Conservation (phyloP, 352 stramenopile genomes). For the Pythium biforme region DNA sequence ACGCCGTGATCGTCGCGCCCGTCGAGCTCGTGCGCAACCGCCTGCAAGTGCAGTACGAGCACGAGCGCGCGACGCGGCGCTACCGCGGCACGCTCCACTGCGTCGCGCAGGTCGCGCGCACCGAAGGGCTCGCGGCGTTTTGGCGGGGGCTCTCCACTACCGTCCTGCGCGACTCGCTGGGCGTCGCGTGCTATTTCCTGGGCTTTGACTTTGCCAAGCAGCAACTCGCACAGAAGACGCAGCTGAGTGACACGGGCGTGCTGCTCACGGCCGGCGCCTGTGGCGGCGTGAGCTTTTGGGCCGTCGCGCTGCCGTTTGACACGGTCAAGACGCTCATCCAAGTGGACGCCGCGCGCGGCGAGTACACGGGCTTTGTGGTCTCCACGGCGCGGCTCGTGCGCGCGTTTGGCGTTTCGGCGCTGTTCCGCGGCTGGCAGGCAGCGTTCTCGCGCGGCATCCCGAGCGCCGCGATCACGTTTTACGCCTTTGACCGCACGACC, state of each 20-base stretch:
- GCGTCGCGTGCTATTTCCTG: conserved; percentile 85
- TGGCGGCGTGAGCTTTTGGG: conserved; percentile 84
- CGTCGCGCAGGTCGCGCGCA: conserved; percentile 52
- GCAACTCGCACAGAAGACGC: conserved; percentile 23
- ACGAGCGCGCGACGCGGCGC: conserved; percentile 33
- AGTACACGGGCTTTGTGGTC: conserved; percentile 45
- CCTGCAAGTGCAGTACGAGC: conserved; percentile 77
- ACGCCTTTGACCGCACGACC: conserved; percentile 66
- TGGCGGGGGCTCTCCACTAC: conserved; percentile 79
- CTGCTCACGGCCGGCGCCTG: conserved; percentile 68
- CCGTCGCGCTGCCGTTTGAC: conserved; percentile 81
- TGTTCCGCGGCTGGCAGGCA: conserved; percentile 80
- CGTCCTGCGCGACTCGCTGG: conserved; percentile 77
- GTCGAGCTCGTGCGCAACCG: conserved; percentile 83
- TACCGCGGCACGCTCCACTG: conserved; percentile 65
- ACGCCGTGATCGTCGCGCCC: conserved; percentile 68
- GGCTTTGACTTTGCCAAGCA: conserved; percentile 77
- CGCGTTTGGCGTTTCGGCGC: conserved; percentile 52
- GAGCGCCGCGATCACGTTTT: conserved; percentile 81
- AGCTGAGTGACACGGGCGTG: conserved; percentile 44
- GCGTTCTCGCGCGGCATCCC: conserved; percentile 77
- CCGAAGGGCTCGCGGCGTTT: conserved; percentile 56
- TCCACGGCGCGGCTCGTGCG: conserved; percentile 44
- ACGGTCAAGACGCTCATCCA: conserved; percentile 85
- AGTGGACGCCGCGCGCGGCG: conserved; percentile 44